Conservation (phyloP, 257 asterid genomes). For the Nicotiana knightiana region DNA sequence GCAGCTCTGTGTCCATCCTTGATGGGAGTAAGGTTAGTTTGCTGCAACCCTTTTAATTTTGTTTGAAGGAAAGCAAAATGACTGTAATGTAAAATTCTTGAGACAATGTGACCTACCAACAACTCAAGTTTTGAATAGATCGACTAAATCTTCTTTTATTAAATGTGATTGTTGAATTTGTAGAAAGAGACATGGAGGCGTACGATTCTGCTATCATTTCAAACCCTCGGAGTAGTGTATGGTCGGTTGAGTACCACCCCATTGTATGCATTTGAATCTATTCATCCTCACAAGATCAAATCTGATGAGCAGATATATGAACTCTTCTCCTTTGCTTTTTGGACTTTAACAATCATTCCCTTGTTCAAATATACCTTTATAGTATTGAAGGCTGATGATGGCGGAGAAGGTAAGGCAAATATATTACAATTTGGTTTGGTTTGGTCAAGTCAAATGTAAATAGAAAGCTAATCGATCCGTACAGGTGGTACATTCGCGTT, state of each 20-base stretch:
- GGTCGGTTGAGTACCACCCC: constrained; percentile 95
- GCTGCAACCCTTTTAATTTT: too few species aligned
- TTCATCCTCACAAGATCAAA: constrained; percentile 37
- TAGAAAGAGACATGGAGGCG: constrained; percentile 49
- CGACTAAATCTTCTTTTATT: too few species aligned
- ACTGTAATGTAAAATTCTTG: too few species aligned
- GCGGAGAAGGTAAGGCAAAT: constrained; percentile 63
- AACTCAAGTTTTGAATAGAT: too few species aligned
- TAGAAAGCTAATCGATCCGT: background rate
- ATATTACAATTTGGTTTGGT: too few species aligned
- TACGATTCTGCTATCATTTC: constrained; percentile 71
- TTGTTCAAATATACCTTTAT: constrained; percentile 73
- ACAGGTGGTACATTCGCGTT: constrained; percentile 94
- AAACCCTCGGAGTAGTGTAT: constrained; percentile 89
- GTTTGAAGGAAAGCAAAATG: too few species aligned
- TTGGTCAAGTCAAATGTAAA: background rate
- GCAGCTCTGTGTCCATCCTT: background rate
- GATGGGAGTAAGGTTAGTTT: too few species aligned
- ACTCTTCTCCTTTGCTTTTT: constrained; percentile 78
- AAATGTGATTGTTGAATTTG: constrained; percentile 6
- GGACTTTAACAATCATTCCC: constrained; percentile 78
- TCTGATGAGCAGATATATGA: constrained; percentile 58
- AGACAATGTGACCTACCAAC: too few species aligned
- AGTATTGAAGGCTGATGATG: constrained; percentile 75
- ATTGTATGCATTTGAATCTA: constrained; percentile 72